A percentile compares a stretch with the other conserved stretches of the same genome.
These are phyloP conservation scores for Anethum foeniculum DNA, from an alignment of 140 eudicot species.

Conservation along the genomic window DNA sequence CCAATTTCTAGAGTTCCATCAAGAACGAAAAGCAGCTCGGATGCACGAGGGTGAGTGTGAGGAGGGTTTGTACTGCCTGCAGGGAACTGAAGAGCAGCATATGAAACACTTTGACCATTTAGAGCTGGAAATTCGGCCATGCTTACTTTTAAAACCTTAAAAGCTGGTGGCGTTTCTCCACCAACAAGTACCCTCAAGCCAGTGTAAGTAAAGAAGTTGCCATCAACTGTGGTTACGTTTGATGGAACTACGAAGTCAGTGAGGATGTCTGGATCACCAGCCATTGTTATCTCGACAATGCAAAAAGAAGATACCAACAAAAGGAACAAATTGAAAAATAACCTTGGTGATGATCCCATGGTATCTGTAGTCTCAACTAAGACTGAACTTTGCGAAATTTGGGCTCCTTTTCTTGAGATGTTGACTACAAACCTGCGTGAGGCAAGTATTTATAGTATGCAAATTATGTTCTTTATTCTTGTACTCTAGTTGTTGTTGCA, in stretches of 20 bases:
- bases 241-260: slow-evolving; percentile 5
- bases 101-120: slow-evolving; percentile 14
- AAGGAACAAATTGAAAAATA: background rate
- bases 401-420: background rate
- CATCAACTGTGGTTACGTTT: background rate
- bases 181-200: slow-evolving; percentile 9
- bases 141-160: slow-evolving; percentile 4
- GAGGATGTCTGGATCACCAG: slow-evolving; percentile 12
- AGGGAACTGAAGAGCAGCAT: slow-evolving; percentile 8
- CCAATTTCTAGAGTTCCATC: slow-evolving; percentile 8
- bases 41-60: slow-evolving; percentile 20
- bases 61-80: slow-evolving; percentile 10
- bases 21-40: slow-evolving; percentile 14
- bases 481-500: background rate
- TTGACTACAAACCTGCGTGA: background rate
- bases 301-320: background rate
- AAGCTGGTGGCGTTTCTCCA: background rate
- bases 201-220: background rate
- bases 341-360: slow-evolving; percentile 8
- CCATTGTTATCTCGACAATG: slow-evolving; percentile 4
- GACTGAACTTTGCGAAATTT: background rate
- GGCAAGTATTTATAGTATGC: background rate
- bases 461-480: background rate
- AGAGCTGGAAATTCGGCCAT: slow-evolving; percentile 8
- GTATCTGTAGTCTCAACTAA: background rate